A percentile compares a stretch with the other conserved stretches of the same genome.
Conservation (phyloP, 192 early-diverging fungal genomes). For the Coemansia sp. region DNA sequence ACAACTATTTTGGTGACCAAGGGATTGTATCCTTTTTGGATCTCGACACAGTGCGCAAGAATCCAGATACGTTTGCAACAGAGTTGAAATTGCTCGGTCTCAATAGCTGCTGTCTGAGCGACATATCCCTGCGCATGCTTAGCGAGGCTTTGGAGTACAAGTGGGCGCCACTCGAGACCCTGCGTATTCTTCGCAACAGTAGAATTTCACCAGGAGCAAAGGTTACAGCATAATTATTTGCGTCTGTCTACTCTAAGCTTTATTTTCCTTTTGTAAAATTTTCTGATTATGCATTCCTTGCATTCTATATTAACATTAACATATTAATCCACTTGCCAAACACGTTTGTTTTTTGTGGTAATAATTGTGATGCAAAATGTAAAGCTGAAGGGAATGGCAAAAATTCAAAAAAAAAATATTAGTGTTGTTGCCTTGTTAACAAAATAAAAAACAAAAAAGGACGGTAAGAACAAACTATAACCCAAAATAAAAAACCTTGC, state of each 20-base stretch:
- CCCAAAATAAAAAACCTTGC: slow-evolving; percentile 1
- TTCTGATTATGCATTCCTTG: not conserved
- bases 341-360: not conserved
- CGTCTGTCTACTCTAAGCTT: not conserved
- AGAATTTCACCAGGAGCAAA: slow-evolving; percentile 42
- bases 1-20: slow-evolving; percentile 56
- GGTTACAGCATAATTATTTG: slow-evolving; percentile 16
- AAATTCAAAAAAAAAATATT: not conserved
- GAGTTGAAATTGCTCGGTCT: slow-evolving; percentile 35
- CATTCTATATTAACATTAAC: not conserved
- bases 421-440: not conserved
- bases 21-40: slow-evolving; percentile 34
- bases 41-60: not conserved
- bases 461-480: slow-evolving; percentile 2
- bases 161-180: slow-evolving; percentile 44
- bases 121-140: slow-evolving; percentile 42
- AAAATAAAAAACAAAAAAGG: not conserved
- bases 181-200: slow-evolving; percentile 50
- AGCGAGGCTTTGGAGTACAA: slow-evolving; percentile 27
- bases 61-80: slow-evolving; percentile 6
- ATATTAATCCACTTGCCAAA: no score
- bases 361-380: no score
- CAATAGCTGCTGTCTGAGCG: slow-evolving; percentile 52
- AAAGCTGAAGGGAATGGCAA: no score
- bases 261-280: slow-evolving; percentile 12